These are phyloP conservation scores for Gossypium turneri DNA, from an alignment of 345 rosid species.

Conservation along the genomic window DNA sequence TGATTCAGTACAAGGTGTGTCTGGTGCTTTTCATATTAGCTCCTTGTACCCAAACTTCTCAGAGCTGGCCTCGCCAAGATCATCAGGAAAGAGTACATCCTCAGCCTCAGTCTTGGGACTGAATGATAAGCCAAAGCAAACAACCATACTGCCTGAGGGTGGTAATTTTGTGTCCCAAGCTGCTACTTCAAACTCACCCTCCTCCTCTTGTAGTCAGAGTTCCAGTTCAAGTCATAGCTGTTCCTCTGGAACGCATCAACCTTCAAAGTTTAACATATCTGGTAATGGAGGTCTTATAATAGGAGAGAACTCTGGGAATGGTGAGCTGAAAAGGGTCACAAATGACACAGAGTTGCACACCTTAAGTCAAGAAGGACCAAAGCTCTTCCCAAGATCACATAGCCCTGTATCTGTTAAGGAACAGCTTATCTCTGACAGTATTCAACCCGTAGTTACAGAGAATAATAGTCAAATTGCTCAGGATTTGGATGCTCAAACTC, in stretches of 20 bases:
- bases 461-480: conserved; percentile 24
- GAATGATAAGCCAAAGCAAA: conserved; percentile 23
- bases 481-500: conserved; percentile 35
- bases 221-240: conserved; percentile 70
- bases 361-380: conserved; percentile 40
- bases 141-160: conserved; percentile 29
- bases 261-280: conserved; percentile 23
- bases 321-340: conserved; percentile 34
- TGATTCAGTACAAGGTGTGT: conserved; percentile 68
- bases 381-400: conserved; percentile 39
- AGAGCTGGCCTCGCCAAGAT: conserved; percentile 48
- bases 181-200: conserved; percentile 46
- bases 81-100: conserved; percentile 29
- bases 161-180: conserved; percentile 17
- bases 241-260: conserved; percentile 55
- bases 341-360: conserved; percentile 45
- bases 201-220: conserved; percentile 66
- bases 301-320: conserved; percentile 29
- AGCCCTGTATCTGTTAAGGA: conserved; percentile 36
- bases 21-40: conserved; percentile 58
- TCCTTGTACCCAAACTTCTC: conserved; percentile 73
- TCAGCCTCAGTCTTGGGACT: conserved; percentile 16
- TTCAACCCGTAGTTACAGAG: conserved; percentile 19
- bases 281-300: conserved; percentile 25
- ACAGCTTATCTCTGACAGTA: conserved; percentile 30